Evolutionary conservation across 2,329 filamentous ascomycete genomes (phyloP).

Genomic region (Emericellopsis atlantica): DNA sequence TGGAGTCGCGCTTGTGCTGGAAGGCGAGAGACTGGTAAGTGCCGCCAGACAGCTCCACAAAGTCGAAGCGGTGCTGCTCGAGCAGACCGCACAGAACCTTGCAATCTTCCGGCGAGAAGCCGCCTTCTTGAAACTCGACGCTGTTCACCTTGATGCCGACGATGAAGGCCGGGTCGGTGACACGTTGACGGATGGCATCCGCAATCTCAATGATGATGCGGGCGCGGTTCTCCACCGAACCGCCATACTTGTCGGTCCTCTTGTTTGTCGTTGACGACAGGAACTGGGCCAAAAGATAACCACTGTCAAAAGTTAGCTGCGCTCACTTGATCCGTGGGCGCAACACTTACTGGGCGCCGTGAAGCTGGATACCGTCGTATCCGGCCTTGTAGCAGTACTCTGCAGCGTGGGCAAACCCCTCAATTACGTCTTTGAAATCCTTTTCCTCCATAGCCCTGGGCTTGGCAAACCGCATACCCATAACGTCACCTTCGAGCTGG

Average conservation of each 20-base stretch:
- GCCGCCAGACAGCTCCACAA: conserved; percentile 48
- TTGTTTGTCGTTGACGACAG: conserved; percentile 33
- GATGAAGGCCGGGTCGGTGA: conserved; percentile 18
- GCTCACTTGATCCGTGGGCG: no score
- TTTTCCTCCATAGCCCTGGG: conserved; percentile 38
- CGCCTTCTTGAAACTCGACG: conserved; percentile 42
- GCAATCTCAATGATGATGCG: conserved; percentile 31
- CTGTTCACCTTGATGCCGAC: conserved; percentile 45
- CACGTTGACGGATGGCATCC: conserved; percentile 16
- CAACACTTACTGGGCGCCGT: conserved; percentile 28
- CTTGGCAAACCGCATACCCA: conserved; percentile 24
- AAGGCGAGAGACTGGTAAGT: conserved; percentile 43
- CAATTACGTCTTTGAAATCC: conserved; percentile 42
- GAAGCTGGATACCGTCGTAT: conserved; percentile 38
- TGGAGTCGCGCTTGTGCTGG: conserved; percentile 37
- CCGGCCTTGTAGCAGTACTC: conserved; percentile 51
- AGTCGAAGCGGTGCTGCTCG: conserved; percentile 36
- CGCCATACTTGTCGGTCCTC: conserved; percentile 36
- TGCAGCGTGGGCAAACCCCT: conserved; percentile 47
- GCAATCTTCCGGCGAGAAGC: conserved; percentile 37
- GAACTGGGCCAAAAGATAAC: conserved; percentile 41
- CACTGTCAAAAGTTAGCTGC: conserved; percentile 10
- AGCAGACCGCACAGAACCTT: conserved; percentile 30
- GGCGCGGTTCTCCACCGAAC: conserved; percentile 26
- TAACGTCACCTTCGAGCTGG: conserved; percentile 9